These are phyloP conservation scores for Cenchrus americanus DNA, from an alignment of 176 grass and related monocot genomes.

Conservation along the genomic window DNA sequence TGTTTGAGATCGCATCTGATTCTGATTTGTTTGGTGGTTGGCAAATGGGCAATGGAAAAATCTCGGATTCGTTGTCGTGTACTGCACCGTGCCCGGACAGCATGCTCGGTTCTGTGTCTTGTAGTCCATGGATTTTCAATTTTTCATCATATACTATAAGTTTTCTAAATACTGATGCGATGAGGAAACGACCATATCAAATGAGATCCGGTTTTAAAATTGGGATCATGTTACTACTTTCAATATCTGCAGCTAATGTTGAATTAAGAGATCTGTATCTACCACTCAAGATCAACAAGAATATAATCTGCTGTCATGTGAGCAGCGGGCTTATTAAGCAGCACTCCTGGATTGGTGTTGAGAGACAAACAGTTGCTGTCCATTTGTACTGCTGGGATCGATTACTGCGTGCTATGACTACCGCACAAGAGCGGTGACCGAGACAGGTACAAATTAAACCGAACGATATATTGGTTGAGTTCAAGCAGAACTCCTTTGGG, in stretches of 20 bases:
- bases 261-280: neutral
- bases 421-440: neutral
- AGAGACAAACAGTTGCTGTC: neutral
- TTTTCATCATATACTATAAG: neutral
- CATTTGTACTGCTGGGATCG: neutral
- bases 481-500: neutral
- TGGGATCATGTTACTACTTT: neutral
- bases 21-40: conserved; percentile 8
- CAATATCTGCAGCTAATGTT: neutral
- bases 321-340: neutral
- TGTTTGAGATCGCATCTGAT: neutral
- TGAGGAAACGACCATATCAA: neutral
- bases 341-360: neutral
- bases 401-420: neutral
- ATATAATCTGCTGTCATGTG: neutral
- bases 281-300: neutral
- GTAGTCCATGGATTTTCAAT: neutral
- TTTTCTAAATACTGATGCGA: neutral
- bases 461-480: neutral
- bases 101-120: neutral
- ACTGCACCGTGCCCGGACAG: neutral
- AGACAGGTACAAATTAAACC: neutral
- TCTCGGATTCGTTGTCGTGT: conserved; percentile 24
- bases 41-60: neutral
- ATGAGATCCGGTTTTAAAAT: neutral